Base-by-base conservation (phyloP, 495 filamentous ascomycete species). In the Penicillium bialowiezense region DNA sequence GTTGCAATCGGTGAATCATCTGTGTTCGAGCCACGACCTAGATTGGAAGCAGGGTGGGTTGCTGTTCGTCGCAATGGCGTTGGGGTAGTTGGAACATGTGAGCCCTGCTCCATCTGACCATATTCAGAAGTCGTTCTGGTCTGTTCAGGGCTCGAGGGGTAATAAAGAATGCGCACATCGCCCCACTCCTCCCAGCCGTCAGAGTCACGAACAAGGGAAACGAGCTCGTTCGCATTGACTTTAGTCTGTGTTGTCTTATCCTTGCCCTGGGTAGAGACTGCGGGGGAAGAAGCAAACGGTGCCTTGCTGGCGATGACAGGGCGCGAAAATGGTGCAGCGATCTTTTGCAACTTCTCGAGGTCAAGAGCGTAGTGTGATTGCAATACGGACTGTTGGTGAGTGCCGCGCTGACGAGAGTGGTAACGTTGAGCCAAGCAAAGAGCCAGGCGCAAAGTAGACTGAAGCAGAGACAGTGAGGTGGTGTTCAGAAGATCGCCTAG, bases 321-420 rank as follows among this genome's bases (percentile, higher is more conserved):
- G 77, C 88, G 93, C 7, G 84, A 73, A 61, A 97, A 96, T 9
- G 93, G 90, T 29, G 84, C 74, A 3, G 93, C 85, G 20, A 97
- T 72, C 59, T 87, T 87, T 35, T 88, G 84, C 42, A 99, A 77
- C 50, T 88, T 85, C 32, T 97, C 91, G 23, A 97, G 77, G 59
- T 95, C 88, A 67, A 98, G 91, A 58, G 91, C 91, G 75, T 96
- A 98, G 64, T 97, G 92, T 38, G 86, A 88, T 32, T 83, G 80
- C 33, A 98, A 70, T 37, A 97, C 69, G 41, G 82, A 79, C 35
- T 80, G 78, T 66, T 86, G 88, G n/a, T 88, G 70, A 48, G 80
- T 62, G 34, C 77, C 76, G 69, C 90, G 83, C 67, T 89, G 85
- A 36, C 90, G 82, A 4, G 90, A 90, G 66, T 96, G 85, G 55